These are phyloP conservation scores for Croton setiger DNA, from an alignment of 441 rosid species.

Conservation along the genomic window DNA sequence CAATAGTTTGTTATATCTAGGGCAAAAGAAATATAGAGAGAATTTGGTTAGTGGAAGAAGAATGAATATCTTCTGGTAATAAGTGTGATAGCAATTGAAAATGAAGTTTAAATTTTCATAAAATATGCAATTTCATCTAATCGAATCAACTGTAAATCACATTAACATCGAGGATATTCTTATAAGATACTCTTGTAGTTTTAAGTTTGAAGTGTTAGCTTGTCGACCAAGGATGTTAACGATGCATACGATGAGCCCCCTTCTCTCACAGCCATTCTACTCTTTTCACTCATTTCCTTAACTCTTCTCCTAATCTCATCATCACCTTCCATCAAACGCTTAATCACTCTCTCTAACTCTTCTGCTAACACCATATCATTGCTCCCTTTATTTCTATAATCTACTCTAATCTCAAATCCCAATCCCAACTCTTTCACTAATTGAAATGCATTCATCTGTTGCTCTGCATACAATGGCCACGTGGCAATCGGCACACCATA, in stretches of 20 bases:
- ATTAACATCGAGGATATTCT: too few relatives aligned
- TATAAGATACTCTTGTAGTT: too few relatives aligned
- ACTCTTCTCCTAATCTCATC: not conserved
- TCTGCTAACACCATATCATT: conserved; percentile 1
- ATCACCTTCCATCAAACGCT: not conserved
- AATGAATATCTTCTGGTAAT: too few relatives aligned
- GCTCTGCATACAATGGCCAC: conserved; percentile 6
- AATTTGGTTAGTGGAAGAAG: too few relatives aligned
- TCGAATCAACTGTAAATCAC: too few relatives aligned
- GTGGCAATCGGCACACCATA: conserved; percentile 16
- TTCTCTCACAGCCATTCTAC: not conserved
- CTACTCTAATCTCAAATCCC: not conserved
- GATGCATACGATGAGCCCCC: not conserved
- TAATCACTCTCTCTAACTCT: not conserved
- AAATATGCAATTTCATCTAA: too few relatives aligned
- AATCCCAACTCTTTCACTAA: conserved; percentile 22
- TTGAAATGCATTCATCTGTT: conserved; percentile 20
- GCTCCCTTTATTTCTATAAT: conserved; percentile 1
- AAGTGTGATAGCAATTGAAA: too few relatives aligned
- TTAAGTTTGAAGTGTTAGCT: not conserved
- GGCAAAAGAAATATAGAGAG: too few relatives aligned
- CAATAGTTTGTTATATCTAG: too few relatives aligned
- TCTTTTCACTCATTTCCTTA: not conserved
- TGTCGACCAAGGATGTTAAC: not conserved
- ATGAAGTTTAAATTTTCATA: too few relatives aligned